Conservation (phyloP, 768 basidiomycete species). For the Filobasidium floriforme region DNA sequence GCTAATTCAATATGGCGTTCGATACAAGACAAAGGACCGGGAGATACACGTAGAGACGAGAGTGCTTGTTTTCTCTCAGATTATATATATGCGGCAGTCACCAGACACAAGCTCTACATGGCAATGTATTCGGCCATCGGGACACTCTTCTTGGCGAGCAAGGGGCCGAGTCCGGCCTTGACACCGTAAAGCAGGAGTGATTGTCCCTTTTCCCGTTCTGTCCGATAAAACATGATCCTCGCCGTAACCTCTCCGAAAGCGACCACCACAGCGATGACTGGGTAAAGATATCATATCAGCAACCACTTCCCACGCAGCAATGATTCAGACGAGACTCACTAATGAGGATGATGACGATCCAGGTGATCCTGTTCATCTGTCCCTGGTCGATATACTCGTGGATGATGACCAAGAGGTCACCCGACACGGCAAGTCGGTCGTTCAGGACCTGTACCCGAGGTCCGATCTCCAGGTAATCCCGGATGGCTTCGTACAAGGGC, state of each 20-base stretch:
- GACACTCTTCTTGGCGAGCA: background rate
- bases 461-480: slow-evolving; percentile 90
- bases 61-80: no score
- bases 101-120: no score
- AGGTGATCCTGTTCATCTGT: slow-evolving; percentile 84
- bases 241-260: slow-evolving; percentile 40
- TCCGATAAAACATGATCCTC: slow-evolving; percentile 30
- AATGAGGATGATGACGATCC: slow-evolving; percentile 79
- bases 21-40: no score
- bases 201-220: background rate
- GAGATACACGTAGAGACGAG: no score
- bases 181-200: background rate
- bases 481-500: slow-evolving; percentile 80
- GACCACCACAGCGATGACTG: slow-evolving; percentile 23
- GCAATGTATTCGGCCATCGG: slow-evolving; percentile 7
- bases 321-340: slow-evolving; percentile 58
- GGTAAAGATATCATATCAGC: background rate
- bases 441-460: slow-evolving; percentile 74
- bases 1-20: no score
- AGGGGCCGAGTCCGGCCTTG: background rate
- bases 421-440: slow-evolving; percentile 76
- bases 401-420: slow-evolving; percentile 81
- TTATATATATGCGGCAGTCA: no score
- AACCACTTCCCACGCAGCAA: background rate
- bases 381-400: slow-evolving; percentile 85